Conservation (phyloP, 2,329 filamentous ascomycete species). For the Blastomyces gilchristii region DNA sequence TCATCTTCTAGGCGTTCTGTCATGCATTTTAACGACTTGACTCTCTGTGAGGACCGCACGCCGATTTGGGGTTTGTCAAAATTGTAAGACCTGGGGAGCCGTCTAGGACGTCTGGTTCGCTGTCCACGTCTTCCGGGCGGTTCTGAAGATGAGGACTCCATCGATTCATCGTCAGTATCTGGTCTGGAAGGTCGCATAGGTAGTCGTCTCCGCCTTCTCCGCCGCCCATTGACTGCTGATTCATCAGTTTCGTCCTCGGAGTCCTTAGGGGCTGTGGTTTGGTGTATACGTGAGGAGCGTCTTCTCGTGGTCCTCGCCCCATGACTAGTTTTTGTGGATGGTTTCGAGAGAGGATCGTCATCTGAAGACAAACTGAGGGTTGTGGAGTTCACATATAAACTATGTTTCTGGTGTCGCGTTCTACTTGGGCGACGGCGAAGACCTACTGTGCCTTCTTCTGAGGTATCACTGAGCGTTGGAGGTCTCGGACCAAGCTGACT, state of each 20-base stretch:
- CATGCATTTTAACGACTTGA: conserved; percentile 29
- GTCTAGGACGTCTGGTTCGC: not conserved
- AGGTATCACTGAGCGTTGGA: not conserved
- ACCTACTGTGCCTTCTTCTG: not conserved
- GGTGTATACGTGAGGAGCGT: not conserved
- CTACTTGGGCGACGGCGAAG: not conserved
- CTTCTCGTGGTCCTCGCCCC: not conserved
- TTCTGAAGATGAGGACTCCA: not conserved
- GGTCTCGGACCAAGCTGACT: not conserved
- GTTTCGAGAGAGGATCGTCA: conserved; percentile 6
- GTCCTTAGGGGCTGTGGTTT: not conserved
- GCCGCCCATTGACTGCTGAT: not conserved
- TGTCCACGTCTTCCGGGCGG: not conserved
- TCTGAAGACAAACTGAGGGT: conserved; percentile 15
- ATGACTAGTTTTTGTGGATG: not conserved
- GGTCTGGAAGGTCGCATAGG: not conserved
- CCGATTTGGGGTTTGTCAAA: conserved; percentile 7
- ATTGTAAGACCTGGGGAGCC: not conserved
- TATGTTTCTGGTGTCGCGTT: conserved; percentile 2
- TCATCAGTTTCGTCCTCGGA: not conserved
- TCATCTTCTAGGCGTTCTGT: conserved; percentile 43
- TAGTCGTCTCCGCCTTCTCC: not conserved
- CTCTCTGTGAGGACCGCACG: conserved; percentile 10
- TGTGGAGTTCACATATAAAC: conserved; percentile 14
- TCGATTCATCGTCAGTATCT: conserved; percentile 1